Evolutionary conservation across 306 rosid species (phyloP).

Genomic region (Potentilla sterilis): DNA sequence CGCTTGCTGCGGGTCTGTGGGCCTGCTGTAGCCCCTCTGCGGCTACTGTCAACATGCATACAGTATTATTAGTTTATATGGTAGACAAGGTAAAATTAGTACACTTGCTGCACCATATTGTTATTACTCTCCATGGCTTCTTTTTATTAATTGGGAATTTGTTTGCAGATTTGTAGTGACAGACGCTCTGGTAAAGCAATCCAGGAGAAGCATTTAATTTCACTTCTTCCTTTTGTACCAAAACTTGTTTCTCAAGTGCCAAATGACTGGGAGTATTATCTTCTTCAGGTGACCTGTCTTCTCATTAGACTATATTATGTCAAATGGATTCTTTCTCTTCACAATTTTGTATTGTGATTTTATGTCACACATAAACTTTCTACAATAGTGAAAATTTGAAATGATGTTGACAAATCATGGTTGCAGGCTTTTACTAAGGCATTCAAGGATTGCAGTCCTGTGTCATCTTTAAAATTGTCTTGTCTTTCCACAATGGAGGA

Average conservation of each 20-base stretch:
- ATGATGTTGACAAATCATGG: neutral
- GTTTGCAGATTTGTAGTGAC: conserved; percentile 45
- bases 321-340: neutral
- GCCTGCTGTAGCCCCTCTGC: too few relatives aligned
- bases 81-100: neutral
- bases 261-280: conserved; percentile 56
- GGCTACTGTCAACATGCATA: too few relatives aligned
- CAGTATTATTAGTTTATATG: neutral
- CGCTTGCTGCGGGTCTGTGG: too few relatives aligned
- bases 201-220: conserved; percentile 58
- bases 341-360: neutral
- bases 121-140: neutral
- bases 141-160: conserved; percentile 18
- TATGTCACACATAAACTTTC: conserved; percentile 14
- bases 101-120: neutral
- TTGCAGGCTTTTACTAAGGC: conserved; percentile 71
- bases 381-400: neutral
- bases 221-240: conserved; percentile 76
- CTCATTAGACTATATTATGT: neutral
- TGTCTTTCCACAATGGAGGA: conserved; percentile 69
- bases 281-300: conserved; percentile 67
- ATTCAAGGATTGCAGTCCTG: conserved; percentile 73
- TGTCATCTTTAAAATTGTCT: conserved; percentile 60
- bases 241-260: conserved; percentile 52
- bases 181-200: conserved; percentile 45